phyloP scores from a whole-genome alignment of 768 basidiomycete genomes.

The Panellus pusillus region DNA sequence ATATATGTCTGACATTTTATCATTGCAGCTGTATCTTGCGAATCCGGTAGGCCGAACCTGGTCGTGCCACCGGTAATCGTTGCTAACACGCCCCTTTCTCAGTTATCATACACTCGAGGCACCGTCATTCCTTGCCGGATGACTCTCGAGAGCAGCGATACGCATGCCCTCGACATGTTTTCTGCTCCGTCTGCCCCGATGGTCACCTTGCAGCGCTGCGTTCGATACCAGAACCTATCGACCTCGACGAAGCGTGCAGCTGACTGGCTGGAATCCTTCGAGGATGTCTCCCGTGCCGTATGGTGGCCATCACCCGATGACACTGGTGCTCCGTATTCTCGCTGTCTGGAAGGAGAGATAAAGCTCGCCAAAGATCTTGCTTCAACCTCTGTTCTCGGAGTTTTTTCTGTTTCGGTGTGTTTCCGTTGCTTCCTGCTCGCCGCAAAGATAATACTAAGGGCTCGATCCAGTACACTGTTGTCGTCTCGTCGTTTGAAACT shows the following conservation, averaged over 20 bases:
- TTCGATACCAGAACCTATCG: conserved; percentile 32
- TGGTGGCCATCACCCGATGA: conserved; percentile 47
- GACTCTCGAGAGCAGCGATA: conserved; percentile 40
- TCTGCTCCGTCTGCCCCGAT: conserved; percentile 40
- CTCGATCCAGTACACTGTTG: conserved; percentile 43
- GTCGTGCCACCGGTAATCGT: background rate
- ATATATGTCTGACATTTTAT: background rate
- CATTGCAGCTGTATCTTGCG: conserved; percentile 41
- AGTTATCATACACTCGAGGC: conserved; percentile 52
- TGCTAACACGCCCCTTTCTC: background rate
- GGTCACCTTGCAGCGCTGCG: conserved; percentile 29
- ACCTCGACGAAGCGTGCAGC: conserved; percentile 37
- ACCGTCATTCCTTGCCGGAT: conserved; percentile 48
- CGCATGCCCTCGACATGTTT: conserved; percentile 41
- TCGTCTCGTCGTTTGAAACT: conserved; percentile 45
- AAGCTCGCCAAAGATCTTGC: conserved; percentile 50
- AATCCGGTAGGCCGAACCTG: conserved; percentile 39
- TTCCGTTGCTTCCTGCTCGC: background rate
- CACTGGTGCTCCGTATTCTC: conserved; percentile 28
- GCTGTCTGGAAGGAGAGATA: conserved; percentile 54
- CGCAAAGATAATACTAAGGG: conserved; percentile 5
- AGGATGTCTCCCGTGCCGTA: conserved; percentile 43
- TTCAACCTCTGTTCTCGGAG: conserved; percentile 49
- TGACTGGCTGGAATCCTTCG: conserved; percentile 46
- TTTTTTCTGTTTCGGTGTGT: conserved; percentile 52